Percentiles rank a stretch among this genome's conserved stretches.
phyloP scores from a whole-genome alignment of 345 rosid species.

The Bruguiera sexangula region DNA sequence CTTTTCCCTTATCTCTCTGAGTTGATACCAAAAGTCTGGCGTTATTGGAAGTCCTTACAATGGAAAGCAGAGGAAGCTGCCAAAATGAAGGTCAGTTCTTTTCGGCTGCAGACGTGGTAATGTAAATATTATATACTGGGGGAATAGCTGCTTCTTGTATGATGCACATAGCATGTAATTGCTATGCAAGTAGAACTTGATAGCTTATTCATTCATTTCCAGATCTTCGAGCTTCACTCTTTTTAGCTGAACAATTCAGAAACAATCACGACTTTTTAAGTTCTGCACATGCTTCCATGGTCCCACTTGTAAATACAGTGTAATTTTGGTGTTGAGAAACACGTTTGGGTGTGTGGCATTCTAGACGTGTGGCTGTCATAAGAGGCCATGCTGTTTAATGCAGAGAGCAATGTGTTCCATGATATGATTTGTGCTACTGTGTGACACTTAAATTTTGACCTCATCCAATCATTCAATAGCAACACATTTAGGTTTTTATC shows the following conservation, averaged over 20 bases:
- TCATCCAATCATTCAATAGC: too few species aligned
- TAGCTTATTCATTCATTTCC: background rate
- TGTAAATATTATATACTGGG: slow-evolving; percentile 5
- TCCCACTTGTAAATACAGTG: too few species aligned
- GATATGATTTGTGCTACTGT: too few species aligned
- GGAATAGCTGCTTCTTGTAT: background rate
- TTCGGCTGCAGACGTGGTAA: slow-evolving; percentile 21
- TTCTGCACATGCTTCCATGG: too few species aligned
- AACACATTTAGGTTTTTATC: too few species aligned
- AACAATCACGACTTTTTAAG: background rate
- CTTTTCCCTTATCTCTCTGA: background rate
- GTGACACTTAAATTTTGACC: too few species aligned
- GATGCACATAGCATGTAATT: background rate
- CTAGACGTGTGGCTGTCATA: too few species aligned
- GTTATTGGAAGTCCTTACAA: background rate
- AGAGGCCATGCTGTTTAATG: too few species aligned
- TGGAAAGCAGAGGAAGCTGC: slow-evolving; percentile 4
- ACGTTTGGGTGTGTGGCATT: too few species aligned
- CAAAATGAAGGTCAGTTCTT: background rate
- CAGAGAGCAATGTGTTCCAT: too few species aligned
- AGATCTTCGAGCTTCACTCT: background rate
- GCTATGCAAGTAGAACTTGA: too few species aligned
- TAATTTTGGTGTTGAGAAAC: too few species aligned
- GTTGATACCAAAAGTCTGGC: background rate
- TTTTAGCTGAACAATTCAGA: background rate